phyloP scores from a whole-genome alignment of 345 rosid species.

The Arabidopsis arenosa region DNA sequence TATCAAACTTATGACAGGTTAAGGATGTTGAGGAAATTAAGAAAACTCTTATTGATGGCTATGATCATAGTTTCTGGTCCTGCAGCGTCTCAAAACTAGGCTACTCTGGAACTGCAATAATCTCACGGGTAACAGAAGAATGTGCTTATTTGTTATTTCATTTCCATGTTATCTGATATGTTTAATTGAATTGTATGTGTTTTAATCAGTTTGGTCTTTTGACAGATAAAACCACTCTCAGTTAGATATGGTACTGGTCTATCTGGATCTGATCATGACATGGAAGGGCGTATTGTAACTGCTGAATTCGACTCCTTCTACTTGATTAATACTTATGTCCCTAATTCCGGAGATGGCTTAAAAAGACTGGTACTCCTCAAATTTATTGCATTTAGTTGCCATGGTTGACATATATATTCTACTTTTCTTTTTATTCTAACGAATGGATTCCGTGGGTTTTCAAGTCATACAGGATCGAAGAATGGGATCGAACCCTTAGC shows the following conservation, averaged over 20 bases:
- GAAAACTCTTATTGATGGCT: conserved; percentile 68
- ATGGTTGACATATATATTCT: conserved; percentile 13
- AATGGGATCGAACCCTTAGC: conserved; percentile 90
- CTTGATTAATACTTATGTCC: conserved; percentile 74
- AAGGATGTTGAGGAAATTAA: conserved; percentile 83
- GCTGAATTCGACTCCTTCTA: conserved; percentile 87
- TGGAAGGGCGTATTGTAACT: conserved; percentile 88
- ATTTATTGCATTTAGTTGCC: conserved; percentile 25
- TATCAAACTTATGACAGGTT: conserved; percentile 55
- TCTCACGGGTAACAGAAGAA: conserved; percentile 72
- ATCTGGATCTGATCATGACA: conserved; percentile 79
- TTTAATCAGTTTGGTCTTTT: conserved; percentile 35
- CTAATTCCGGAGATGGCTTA: conserved; percentile 97
- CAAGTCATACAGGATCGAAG: conserved; percentile 70
- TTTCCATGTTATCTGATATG: conserved; percentile 18
- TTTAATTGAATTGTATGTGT: not conserved
- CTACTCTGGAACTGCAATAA: conserved; percentile 92
- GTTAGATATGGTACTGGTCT: conserved; percentile 83
- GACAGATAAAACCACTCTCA: conserved; percentile 88
- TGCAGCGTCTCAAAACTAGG: conserved; percentile 91
- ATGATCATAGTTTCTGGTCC: conserved; percentile 87
- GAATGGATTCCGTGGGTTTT: conserved; percentile 31
- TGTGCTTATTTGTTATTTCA: conserved; percentile 24
- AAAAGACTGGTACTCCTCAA: conserved; percentile 75
- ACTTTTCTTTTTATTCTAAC: not conserved